Base-by-base conservation (phyloP, 2,329 filamentous ascomycete genomes). In the Graphilbum sp. region DNA sequence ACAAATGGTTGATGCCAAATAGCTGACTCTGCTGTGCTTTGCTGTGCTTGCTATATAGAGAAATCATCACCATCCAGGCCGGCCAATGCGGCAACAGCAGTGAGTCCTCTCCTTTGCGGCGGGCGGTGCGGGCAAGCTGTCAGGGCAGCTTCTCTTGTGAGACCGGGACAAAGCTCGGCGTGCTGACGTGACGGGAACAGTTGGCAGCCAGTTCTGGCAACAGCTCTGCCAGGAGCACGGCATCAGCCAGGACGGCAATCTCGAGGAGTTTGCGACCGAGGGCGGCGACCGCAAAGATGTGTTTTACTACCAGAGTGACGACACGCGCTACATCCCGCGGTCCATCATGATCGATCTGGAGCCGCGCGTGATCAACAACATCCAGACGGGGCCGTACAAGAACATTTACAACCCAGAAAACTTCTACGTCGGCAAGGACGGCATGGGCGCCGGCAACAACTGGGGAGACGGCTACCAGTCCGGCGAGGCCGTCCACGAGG, bases 381-480 rank as follows among this genome's bases (percentile, higher is more conserved):
- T 98, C 49, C 88, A 96, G 62, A 80, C 79, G 10, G 86, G 90
- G 2, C 79, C 87, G 0, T 98, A 98, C 66, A 85, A 80, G 58
- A 96, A 98, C 57, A 98, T 98, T 43, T 98, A 98, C 72, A 98
- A 98, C 56, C 90, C 90, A 0, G 90, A 98, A 60, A 98, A 98
- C 66, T 95, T 96, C 62, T 98, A 92, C 56, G 75, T 96, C 38
- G 85, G 88, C 50, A 92, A 94, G 57, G 81, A 88, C 61, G 90
- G 90, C 41, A 76, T 84, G 39, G 90, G 90, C 34, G 90, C 90
- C 7, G 90, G 86, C 34, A 98, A 98, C 60, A 98, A 96, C 58
- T 98, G 90, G 90, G 90, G 87, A 43, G 82, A 90, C 52, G 90
- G 90, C 34, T 98, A 98, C 60, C 78, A 90, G 47, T 87, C 84